Conservation (phyloP, 257 asterid genomes). For the Solanum habrochaites region DNA sequence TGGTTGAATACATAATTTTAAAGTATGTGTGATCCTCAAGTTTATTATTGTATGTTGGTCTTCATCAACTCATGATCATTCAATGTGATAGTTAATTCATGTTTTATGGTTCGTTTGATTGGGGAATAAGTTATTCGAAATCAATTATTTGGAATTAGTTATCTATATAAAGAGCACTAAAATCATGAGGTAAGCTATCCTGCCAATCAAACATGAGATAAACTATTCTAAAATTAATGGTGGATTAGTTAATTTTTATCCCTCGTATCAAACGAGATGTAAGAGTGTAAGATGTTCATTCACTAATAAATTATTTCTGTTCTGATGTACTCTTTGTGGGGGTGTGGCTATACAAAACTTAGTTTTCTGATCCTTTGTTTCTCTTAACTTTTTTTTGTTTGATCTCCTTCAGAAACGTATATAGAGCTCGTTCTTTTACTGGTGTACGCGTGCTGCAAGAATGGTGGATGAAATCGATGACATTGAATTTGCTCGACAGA, state of each 20-base stretch:
- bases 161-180: too few species aligned
- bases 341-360: not conserved
- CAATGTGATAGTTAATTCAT: not conserved
- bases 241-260: not conserved
- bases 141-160: not conserved
- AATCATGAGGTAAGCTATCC: not conserved
- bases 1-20: not conserved
- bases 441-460: not conserved
- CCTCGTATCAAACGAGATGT: not conserved
- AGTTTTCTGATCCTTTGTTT: not conserved
- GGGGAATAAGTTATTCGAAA: too few species aligned
- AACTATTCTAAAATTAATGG: too few species aligned
- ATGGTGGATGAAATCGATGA: not conserved
- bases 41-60: not conserved
- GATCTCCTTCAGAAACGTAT: not conserved
- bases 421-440: not conserved
- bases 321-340: too few species aligned
- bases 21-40: not conserved
- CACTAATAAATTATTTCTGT: not conserved
- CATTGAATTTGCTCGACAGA: not conserved
- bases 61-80: not conserved
- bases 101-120: not conserved
- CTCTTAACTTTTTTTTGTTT: not conserved
- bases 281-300: too few species aligned
- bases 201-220: not conserved